Base-by-base conservation (phyloP, 805 yeast genomes). In the Wickerhamomyces sydowiorum region DNA sequence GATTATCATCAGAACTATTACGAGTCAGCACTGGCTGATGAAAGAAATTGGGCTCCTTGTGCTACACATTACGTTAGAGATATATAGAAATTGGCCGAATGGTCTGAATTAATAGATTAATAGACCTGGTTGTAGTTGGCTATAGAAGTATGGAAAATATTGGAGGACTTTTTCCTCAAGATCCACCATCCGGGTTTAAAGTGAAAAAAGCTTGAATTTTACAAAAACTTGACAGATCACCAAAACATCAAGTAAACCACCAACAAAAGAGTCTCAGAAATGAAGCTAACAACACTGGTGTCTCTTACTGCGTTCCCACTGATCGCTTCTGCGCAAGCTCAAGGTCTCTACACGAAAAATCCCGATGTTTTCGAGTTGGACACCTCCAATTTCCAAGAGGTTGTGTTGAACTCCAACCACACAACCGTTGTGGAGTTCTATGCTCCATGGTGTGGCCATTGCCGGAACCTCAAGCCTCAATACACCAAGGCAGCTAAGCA, bases 381-480 rank as follows among this genome's bases (percentile, higher is more conserved):
- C 19, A 64, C 80, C 3, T 51, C 67, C 14, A 80, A 69, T 40
- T 89, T 89, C 56, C 78, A 82, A 46, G 73, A 75, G 42, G 83
- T 81, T 38, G 78, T 90, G 4, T 69, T 78, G 34, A 61, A 69
- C 19, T 71, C 95, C 3, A 88, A 88, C 57, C 84, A 87, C 53
- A 84, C 95, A 2, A 64, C 96, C 2, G 65, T 89, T 17, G 89
- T 88, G 19, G 89, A 89, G 66, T 90, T 90, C 62, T 90, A 84
- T 62, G 97, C 98, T 5, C 96, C 97, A 30, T 90, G 98, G 98
- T 91, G 99, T 68, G 96, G 97, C 5, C 88, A 91, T 62, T 91
- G 99, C 64, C 74, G 80, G 53, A 73, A 78, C 43, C 66, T 91
- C 39, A 76, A 79, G 44, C 81, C 84, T 4, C 78, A 77, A 2